Conservation (phyloP, 257 asterid genomes). For the Knoxia roxburghii region DNA sequence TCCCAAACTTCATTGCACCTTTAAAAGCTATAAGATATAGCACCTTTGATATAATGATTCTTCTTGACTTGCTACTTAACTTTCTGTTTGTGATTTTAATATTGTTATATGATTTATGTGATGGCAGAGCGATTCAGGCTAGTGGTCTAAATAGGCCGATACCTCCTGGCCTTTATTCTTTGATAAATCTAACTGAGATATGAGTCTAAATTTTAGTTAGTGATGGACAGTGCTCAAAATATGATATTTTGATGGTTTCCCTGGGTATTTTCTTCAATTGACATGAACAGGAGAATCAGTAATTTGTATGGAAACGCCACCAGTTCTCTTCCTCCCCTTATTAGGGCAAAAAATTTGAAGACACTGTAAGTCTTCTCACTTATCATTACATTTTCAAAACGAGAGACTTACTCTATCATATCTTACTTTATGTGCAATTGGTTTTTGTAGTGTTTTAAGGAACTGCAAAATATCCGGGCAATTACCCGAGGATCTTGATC, state of each 20-base stretch:
- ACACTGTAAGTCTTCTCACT: slow-evolving; percentile 41
- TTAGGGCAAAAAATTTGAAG: slow-evolving; percentile 24
- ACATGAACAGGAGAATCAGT: slow-evolving; percentile 57
- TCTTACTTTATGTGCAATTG: slow-evolving; percentile 11
- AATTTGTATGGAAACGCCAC: slow-evolving; percentile 56
- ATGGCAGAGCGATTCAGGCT: slow-evolving; percentile 51
- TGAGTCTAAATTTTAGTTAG: slow-evolving; percentile 29
- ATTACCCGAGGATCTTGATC: slow-evolving; percentile 42
- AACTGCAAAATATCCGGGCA: slow-evolving; percentile 55
- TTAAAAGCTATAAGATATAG: slow-evolving; percentile 38
- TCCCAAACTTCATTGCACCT: slow-evolving; percentile 47
- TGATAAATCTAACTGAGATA: slow-evolving; percentile 53
- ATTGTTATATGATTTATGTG: not conserved
- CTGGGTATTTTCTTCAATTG: not conserved
- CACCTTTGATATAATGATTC: not conserved
- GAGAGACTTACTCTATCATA: not conserved
- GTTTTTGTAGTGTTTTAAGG: slow-evolving; percentile 52
- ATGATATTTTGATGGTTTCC: not conserved
- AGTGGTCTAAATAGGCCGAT: slow-evolving; percentile 65
- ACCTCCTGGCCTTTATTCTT: slow-evolving; percentile 49
- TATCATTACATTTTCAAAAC: not conserved
- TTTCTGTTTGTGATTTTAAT: not conserved
- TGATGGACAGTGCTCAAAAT: not conserved
- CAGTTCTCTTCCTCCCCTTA: slow-evolving; percentile 46
- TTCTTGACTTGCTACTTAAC: no score